These are phyloP conservation scores for Bjerkandera adusta DNA, from an alignment of 1,284 basidiomycete species.

Conservation along the genomic window DNA sequence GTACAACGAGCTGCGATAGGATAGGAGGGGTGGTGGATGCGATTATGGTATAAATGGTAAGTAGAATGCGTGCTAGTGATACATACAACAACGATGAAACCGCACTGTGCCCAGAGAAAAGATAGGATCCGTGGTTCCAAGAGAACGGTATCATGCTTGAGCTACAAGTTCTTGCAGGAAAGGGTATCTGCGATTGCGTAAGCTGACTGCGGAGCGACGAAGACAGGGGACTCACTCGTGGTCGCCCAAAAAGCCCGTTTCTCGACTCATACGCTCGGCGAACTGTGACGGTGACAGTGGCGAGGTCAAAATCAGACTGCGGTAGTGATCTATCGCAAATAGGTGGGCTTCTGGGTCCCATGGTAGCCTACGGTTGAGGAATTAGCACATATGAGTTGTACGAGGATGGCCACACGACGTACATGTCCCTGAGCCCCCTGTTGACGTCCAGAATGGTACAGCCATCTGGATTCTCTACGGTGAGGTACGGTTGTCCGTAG, in stretches of 20 bases:
- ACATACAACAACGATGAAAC: no score
- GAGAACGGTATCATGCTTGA: slow-evolving; percentile 2
- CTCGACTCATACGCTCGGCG: slow-evolving; percentile 16
- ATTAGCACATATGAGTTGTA: background rate
- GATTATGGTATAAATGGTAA: no score
- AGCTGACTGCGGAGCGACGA: background rate
- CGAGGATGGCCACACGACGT: slow-evolving; percentile 10
- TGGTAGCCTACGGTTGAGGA: slow-evolving; percentile 22
- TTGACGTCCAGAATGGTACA: slow-evolving; percentile 34
- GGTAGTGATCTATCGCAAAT: slow-evolving; percentile 28
- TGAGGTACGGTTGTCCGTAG: slow-evolving; percentile 25
- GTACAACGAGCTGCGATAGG: no score
- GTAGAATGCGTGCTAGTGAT: no score
- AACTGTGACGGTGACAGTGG: slow-evolving; percentile 23
- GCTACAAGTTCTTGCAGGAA: slow-evolving; percentile 11
- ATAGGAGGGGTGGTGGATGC: no score
- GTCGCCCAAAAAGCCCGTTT: slow-evolving; percentile 28
- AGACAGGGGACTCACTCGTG: slow-evolving; percentile 24
- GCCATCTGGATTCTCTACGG: slow-evolving; percentile 31
- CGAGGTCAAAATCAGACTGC: slow-evolving; percentile 25
- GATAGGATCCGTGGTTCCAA: no score
- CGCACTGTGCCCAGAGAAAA: no score
- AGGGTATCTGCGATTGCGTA: slow-evolving; percentile 5
- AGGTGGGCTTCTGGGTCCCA: slow-evolving; percentile 24
- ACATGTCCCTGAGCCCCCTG: slow-evolving; percentile 31